Evolutionary conservation across 768 basidiomycete genomes (phyloP).

Genomic region (Daedaleopsis sinensis): DNA sequence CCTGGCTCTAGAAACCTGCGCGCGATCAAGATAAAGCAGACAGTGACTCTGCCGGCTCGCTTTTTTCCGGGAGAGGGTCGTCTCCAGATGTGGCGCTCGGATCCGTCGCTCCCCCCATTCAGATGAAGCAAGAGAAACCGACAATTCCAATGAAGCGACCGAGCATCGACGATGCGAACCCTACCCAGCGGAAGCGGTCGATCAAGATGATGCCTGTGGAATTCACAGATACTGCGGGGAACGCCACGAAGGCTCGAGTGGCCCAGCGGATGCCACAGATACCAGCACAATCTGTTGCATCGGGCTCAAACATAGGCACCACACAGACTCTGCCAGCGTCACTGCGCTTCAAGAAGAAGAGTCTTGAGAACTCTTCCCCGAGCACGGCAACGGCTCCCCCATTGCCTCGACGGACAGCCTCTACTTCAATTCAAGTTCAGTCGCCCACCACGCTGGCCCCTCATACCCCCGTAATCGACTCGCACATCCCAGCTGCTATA

Average conservation of each 20-base stretch:
- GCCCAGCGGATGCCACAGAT: constrained; percentile 13
- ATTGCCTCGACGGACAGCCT: constrained; percentile 2
- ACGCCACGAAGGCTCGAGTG: constrained; percentile 21
- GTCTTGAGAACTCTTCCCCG: neutral
- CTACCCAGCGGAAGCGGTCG: constrained; percentile 9
- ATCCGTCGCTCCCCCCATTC: neutral
- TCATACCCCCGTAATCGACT: neutral
- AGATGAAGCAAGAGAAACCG: neutral
- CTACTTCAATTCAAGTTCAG: constrained; percentile 10
- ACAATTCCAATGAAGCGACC: constrained; percentile 15
- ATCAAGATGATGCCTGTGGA: constrained; percentile 17
- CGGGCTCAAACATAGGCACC: neutral
- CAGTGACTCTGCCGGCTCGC: constrained; percentile 17
- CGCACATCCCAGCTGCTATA: neutral
- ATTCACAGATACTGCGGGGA: constrained; percentile 12
- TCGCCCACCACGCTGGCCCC: constrained; percentile 4
- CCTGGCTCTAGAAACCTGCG: neutral
- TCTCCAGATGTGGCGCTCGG: constrained; percentile 19
- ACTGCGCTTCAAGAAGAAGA: constrained; percentile 23
- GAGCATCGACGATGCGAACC: neutral
- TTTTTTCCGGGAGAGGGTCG: constrained; percentile 18
- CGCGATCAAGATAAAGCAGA: neutral
- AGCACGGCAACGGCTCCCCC: neutral
- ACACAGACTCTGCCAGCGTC: neutral
- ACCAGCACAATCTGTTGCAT: neutral